A percentile compares a stretch with the other conserved stretches of the same genome.
These are phyloP conservation scores for Acorus gramineus DNA, from an alignment of 106 monocot genomes.

Conservation along the genomic window DNA sequence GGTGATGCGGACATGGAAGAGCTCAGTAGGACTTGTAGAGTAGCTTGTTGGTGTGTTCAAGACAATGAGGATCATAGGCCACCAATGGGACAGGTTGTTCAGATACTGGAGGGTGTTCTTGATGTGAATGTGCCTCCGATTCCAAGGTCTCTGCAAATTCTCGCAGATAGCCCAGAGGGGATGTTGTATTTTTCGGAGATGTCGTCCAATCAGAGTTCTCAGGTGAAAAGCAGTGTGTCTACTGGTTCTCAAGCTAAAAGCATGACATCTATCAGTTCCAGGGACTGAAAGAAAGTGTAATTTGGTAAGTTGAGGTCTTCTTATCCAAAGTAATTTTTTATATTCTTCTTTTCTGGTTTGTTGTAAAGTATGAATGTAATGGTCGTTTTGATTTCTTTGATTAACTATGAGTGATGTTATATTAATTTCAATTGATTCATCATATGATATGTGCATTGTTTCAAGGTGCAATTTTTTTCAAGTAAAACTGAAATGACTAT, in stretches of 20 bases:
- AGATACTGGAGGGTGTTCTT: constrained; percentile 11
- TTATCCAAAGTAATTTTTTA: too few relatives aligned
- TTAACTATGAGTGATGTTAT: too few relatives aligned
- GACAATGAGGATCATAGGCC: constrained; percentile 9
- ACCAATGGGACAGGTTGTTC: constrained; percentile 14
- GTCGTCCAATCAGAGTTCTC: constrained; percentile 6
- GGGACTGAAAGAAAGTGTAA: too few relatives aligned
- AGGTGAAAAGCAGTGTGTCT: neutral
- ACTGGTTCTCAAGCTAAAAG: constrained; percentile 5
- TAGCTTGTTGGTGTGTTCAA: constrained; percentile 25
- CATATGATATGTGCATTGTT: too few relatives aligned
- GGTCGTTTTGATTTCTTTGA: too few relatives aligned
- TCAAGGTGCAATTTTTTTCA: too few relatives aligned
- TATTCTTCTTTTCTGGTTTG: too few relatives aligned
- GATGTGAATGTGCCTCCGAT: constrained; percentile 12
- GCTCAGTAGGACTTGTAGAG: constrained; percentile 11
- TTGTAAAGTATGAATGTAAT: too few relatives aligned
- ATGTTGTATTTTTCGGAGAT: constrained; percentile 5
- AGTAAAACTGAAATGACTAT: too few relatives aligned
- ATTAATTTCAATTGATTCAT: too few relatives aligned
- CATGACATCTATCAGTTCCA: neutral
- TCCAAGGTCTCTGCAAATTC: constrained; percentile 9
- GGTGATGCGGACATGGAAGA: constrained; percentile 12
- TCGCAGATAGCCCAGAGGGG: constrained; percentile 1
- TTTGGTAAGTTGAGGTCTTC: too few relatives aligned